phyloP scores from a whole-genome alignment of 768 basidiomycete species.

The Kwoniella sp. region DNA sequence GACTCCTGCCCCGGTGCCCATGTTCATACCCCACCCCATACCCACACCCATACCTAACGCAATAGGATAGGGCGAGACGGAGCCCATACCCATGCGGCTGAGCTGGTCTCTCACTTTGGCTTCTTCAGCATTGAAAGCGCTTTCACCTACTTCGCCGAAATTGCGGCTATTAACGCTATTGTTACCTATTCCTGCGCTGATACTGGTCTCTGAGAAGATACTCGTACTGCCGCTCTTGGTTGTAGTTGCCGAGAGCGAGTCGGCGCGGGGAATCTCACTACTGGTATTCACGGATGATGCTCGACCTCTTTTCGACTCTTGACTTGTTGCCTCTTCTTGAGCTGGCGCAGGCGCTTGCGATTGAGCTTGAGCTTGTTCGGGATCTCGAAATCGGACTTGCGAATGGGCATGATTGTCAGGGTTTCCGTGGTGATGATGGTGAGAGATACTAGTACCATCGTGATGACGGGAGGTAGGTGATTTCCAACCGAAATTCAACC shows the following conservation, averaged over 20 bases:
- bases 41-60: neutral
- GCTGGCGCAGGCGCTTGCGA: no score
- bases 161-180: neutral
- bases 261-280: neutral
- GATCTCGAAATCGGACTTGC: neutral
- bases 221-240: neutral
- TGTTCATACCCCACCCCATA: neutral
- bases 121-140: neutral
- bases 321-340: no score
- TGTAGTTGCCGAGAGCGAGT: neutral
- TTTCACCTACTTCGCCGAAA: neutral
- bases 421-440: no score
- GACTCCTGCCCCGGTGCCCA: neutral
- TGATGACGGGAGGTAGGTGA: slow-evolving; percentile 6
- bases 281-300: neutral
- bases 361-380: neutral
- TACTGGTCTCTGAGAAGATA: neutral
- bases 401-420: neutral
- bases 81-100: neutral
- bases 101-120: neutral
- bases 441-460: no score
- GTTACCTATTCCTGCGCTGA: neutral
- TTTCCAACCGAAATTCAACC: slow-evolving; percentile 22
- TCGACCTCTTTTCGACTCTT: no score
- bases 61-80: neutral